A percentile compares a stretch with the other conserved stretches of the same genome.
Conservation (phyloP, 345 rosid genomes). For the Reutealis trisperma region DNA sequence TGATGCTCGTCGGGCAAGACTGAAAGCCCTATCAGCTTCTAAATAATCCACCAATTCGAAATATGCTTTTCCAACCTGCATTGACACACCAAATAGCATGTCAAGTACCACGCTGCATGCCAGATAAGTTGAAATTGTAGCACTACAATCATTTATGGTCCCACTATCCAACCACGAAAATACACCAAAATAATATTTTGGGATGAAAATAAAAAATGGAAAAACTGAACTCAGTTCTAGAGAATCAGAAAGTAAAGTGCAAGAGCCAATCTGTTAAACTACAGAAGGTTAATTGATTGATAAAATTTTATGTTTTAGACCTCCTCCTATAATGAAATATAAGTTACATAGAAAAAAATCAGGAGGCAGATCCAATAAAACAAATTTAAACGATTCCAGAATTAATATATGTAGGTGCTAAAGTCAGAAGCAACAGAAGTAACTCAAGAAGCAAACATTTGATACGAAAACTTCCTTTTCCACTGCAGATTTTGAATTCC, state of each 20-base stretch:
- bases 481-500: not conserved
- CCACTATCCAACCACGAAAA: not conserved
- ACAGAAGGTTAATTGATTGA: not conserved
- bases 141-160: not conserved
- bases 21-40: slow-evolving; percentile 88
- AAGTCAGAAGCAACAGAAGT: not conserved
- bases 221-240: not conserved
- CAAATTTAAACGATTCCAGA: too few relatives aligned
- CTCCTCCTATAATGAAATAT: too few relatives aligned
- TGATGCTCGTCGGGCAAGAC: slow-evolving; percentile 74
- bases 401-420: too few relatives aligned
- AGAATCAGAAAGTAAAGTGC: not conserved
- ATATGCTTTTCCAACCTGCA: slow-evolving; percentile 91
- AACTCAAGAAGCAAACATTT: not conserved
- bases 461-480: not conserved
- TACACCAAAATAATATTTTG: not conserved
- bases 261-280: not conserved
- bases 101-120: not conserved
- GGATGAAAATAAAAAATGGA: not conserved
- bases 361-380: too few relatives aligned
- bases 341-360: too few relatives aligned
- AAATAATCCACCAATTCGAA: slow-evolving; percentile 89
- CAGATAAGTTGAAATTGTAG: not conserved
- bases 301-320: not conserved
- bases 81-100: not conserved